phyloP scores from a whole-genome alignment of 495 filamentous ascomycete genomes.

The Choiromyces venosus region DNA sequence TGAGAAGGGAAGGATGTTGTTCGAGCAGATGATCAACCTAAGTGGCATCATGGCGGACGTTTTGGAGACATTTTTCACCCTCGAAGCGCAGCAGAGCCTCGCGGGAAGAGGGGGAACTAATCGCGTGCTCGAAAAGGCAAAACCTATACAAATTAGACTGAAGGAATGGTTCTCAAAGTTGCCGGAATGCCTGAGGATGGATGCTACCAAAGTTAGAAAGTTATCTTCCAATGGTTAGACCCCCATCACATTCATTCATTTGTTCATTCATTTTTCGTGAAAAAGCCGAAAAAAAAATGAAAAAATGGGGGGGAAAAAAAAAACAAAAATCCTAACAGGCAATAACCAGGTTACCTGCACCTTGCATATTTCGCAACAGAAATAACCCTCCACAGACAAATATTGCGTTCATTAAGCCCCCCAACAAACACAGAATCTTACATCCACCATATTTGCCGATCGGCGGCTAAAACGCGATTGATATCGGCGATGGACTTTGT shows the following conservation, averaged over 20 bases:
- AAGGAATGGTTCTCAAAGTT: conserved; percentile 72
- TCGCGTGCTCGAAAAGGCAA: conserved; percentile 65
- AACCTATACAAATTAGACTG: conserved; percentile 75
- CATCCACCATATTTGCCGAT: conserved; percentile 89
- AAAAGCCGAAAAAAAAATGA: not conserved
- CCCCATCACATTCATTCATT: conserved; percentile 27
- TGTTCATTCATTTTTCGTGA: not conserved
- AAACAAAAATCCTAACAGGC: conserved; percentile 9
- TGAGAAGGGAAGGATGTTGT: conserved; percentile 62
- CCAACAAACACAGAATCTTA: conserved; percentile 55
- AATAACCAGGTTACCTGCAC: conserved; percentile 63
- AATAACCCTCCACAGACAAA: conserved; percentile 76
- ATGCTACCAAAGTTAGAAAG: conserved; percentile 45
- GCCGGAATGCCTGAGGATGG: conserved; percentile 62
- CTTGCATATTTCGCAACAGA: conserved; percentile 80
- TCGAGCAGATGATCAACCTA: conserved; percentile 67
- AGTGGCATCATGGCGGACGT: conserved; percentile 73
- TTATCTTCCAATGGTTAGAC: conserved; percentile 47
- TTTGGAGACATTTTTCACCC: conserved; percentile 67
- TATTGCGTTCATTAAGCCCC: conserved; percentile 61
- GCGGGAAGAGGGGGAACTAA: conserved; percentile 42
- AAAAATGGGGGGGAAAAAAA: conserved; percentile 8
- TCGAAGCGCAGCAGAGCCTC: conserved; percentile 43
- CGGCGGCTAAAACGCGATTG: conserved; percentile 73
- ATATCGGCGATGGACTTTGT: conserved; percentile 76